Evolutionary conservation across 2,329 filamentous ascomycete species (phyloP), one percentile per base, ranked within the genome.

Genomic region (Ophiosphaerella herpotricha): DNA sequence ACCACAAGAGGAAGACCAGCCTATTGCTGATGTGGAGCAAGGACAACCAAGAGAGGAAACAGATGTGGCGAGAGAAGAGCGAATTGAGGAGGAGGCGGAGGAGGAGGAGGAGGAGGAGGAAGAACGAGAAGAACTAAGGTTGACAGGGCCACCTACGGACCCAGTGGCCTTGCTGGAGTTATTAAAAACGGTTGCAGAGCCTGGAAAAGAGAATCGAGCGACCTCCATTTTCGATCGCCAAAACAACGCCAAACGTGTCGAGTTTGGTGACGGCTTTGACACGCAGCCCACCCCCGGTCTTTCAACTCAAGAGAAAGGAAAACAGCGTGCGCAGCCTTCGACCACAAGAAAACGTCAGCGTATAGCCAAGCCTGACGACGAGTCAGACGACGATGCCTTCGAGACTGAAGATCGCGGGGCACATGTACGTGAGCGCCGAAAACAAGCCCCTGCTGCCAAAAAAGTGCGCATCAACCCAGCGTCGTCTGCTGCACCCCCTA

Each of bases 341-440:
- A 48, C 71, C 46, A 54, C 44, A 5, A 55, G 60, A 54, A 66
- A 67, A 51, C 53, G 64, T 41, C 42, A 43, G 50, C 48, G 65
- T 53, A 36, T 52, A 47, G n/a, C 64, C 65, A 70, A 67, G 9
- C 58, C 63, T 2, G 67, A 71, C 4, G 48, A 51, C 2, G 54
- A 63, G 7, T 58, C 54, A 2, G 73, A 73, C 3, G 76, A 78
- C 7, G 75, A 77, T 38, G 78, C 71, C 1, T 82, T 81, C 49
- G 74, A 79, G 34, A 64, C 64, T 2, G 70, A 74, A 42, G 61
- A 61, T 6, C 75, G 76, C 11, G 61, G 64, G 7, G 55, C 62
- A 3, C 65, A 68, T n/a, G 52, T 71, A 6, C 59, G 68, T 49
- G 53, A 68, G 52, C 67, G 75, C 45, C 71, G 75, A 50, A 39